These are phyloP conservation scores for Fusarium illudens DNA, from an alignment of 2,329 filamentous ascomycete species.

Conservation along the genomic window DNA sequence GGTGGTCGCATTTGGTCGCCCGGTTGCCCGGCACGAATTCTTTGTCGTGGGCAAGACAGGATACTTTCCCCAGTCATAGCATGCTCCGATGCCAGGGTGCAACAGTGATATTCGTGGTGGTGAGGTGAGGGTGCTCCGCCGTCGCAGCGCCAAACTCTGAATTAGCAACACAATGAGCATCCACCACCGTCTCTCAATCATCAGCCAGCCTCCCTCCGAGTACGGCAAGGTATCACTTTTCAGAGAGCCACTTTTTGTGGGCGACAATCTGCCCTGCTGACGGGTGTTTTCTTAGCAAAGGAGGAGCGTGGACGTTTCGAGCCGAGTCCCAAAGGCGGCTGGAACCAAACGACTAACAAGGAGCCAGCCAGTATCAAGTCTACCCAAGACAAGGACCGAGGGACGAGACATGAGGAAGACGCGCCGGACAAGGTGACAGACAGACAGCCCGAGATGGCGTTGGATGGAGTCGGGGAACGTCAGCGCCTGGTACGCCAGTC, in stretches of 20 bases:
- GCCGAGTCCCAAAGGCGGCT: constrained; percentile 12
- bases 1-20: constrained; percentile 29
- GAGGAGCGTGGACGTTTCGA: constrained; percentile 25
- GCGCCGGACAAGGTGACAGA: constrained; percentile 9
- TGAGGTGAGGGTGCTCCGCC: constrained; percentile 34
- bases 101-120: constrained; percentile 26
- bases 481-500: background rate
- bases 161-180: constrained; percentile 27
- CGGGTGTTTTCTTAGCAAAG: background rate
- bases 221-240: constrained; percentile 9
- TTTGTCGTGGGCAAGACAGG: constrained; percentile 19
- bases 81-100: constrained; percentile 26
- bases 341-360: constrained; percentile 5
- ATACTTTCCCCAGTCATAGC: constrained; percentile 30
- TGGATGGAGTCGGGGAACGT: constrained; percentile 4
- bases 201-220: constrained; percentile 24
- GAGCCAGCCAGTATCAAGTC: constrained; percentile 10
- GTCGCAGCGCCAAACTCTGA: constrained; percentile 36
- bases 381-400: constrained; percentile 17
- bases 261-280: background rate
- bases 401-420: constrained; percentile 5
- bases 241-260: constrained; percentile 18
- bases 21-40: constrained; percentile 15
- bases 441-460: constrained; percentile 7
- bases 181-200: constrained; percentile 12